Conservation (phyloP, 2,329 filamentous ascomycete species). For the Colletotrichum spinosum region DNA sequence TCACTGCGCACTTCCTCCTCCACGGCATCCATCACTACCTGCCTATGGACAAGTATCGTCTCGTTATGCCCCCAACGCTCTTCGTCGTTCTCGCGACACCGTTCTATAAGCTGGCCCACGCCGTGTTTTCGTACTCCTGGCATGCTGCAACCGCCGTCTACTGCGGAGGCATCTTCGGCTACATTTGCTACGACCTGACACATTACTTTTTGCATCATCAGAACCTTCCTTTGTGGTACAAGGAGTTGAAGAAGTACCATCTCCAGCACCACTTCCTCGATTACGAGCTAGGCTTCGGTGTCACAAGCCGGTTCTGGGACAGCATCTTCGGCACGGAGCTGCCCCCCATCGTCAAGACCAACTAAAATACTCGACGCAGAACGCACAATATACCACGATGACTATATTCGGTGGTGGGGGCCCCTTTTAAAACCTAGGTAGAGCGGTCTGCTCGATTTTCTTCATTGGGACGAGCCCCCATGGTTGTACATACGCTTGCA, state of each 20-base stretch:
- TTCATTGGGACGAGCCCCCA: slow-evolving; percentile 14
- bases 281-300: slow-evolving; percentile 96
- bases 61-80: slow-evolving; percentile 95
- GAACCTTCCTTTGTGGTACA: slow-evolving; percentile 91
- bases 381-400: slow-evolving; percentile 25
- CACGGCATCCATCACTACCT: slow-evolving; percentile 98
- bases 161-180: slow-evolving; percentile 93
- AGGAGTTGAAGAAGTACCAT: slow-evolving; percentile 95
- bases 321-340: slow-evolving; percentile 90
- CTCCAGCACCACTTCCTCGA: slow-evolving; percentile 97
- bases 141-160: slow-evolving; percentile 81
- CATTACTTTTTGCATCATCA: slow-evolving; percentile 99
- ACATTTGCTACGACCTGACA: slow-evolving; percentile 95
- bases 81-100: slow-evolving; percentile 86
- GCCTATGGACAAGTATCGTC: slow-evolving; percentile 97
- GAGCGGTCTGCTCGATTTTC: slow-evolving; percentile 25
- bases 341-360: slow-evolving; percentile 50
- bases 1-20: slow-evolving; percentile 91
- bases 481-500: slow-evolving; percentile 28
- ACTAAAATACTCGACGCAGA: slow-evolving; percentile 38
- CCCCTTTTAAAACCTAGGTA: slow-evolving; percentile 21
- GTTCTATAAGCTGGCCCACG: slow-evolving; percentile 92
- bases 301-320: slow-evolving; percentile 98
- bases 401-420: slow-evolving; percentile 19
- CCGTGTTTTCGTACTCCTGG: slow-evolving; percentile 87